phyloP scores from a whole-genome alignment of 306 rosid genomes.

The Ziziphus jujuba region DNA sequence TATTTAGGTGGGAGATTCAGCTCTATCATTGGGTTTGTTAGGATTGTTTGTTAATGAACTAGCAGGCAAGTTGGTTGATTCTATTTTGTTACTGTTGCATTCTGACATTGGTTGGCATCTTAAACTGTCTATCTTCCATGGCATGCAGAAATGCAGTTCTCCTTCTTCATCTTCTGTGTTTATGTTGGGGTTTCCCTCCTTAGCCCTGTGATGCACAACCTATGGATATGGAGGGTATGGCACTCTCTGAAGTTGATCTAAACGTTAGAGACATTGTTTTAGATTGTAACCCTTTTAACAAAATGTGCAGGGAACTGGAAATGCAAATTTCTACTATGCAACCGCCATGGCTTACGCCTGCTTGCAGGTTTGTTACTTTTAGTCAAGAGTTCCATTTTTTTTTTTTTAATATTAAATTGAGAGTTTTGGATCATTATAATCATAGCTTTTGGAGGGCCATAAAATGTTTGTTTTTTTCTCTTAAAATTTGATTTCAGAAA shows the following conservation, averaged over 20 bases:
- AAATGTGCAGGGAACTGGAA: constrained; percentile 89
- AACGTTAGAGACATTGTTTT: background rate
- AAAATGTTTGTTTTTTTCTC: too few relatives aligned
- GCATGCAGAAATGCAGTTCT: constrained; percentile 79
- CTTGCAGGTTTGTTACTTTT: constrained; percentile 63
- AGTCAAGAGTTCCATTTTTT: background rate
- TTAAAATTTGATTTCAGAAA: too few relatives aligned
- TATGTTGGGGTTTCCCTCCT: constrained; percentile 87
- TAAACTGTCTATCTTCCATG: constrained; percentile 32
- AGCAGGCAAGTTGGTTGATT: constrained; percentile 45
- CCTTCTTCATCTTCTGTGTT: constrained; percentile 85
- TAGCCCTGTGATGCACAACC: constrained; percentile 98
- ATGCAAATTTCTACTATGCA: constrained; percentile 91
- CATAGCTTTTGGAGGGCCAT: too few relatives aligned
- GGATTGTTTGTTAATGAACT: constrained; percentile 88
- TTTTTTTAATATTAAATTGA: background rate
- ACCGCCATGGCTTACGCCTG: constrained; percentile 89
- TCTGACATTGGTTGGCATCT: constrained; percentile 15
- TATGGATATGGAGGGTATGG: constrained; percentile 99
- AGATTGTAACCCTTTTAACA: constrained; percentile 12
- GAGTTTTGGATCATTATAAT: background rate
- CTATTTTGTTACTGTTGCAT: background rate
- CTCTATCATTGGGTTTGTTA: constrained; percentile 77
- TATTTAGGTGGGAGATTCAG: constrained; percentile 82
- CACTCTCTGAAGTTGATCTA: constrained; percentile 23